Evolutionary conservation across 2,329 filamentous ascomycete species (phyloP), one percentile per base, ranked within the genome.

Genomic region (Chaetomium sp.): DNA sequence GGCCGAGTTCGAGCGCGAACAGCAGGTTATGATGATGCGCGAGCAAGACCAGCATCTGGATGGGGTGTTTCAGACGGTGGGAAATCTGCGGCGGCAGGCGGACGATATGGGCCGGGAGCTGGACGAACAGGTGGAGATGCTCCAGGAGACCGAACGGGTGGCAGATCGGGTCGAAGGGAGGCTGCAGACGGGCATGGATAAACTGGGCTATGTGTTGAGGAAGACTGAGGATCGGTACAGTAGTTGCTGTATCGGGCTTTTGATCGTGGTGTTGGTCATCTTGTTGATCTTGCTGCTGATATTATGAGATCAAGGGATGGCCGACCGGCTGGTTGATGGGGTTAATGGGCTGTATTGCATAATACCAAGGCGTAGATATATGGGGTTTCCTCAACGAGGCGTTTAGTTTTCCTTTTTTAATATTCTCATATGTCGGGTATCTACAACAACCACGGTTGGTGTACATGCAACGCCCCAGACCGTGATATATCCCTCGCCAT

Each of bases 61-160:
- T 75, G 91, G 91, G 19, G 94, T 99, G 55, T 97, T 96, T 75
- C 87, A 89, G 70, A 98, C 94, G 0, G 95, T 99, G 27, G 94
- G 93, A 2, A 97, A 93, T 75, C 79, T 99, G 74, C 83, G 94
- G 63, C 84, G 90, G 74, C 95, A 98, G 82, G 96, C 95, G 1
- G 89, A 96, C 77, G 91, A 93, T 71, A 99, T 99, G 94, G 94
- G 95, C 1, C 83, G 94, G 64, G 95, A 99, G 80, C 82, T 99
- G 54, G 96, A 97, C 78, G 95, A 99, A 80, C 95, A 99, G 82
- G 85, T 85, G 25, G 91, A 93, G 76, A 90, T 98, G 85, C 82
- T 99, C 64, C 89, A 95, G 68, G 88, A 91, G 60, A 90, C 96
- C 49, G 94, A 98, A 77, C 85, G 83, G 33, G 82, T 96, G 63